Base-by-base conservation (phyloP, 2,329 filamentous ascomycete genomes). In the Catunica adiposa region DNA sequence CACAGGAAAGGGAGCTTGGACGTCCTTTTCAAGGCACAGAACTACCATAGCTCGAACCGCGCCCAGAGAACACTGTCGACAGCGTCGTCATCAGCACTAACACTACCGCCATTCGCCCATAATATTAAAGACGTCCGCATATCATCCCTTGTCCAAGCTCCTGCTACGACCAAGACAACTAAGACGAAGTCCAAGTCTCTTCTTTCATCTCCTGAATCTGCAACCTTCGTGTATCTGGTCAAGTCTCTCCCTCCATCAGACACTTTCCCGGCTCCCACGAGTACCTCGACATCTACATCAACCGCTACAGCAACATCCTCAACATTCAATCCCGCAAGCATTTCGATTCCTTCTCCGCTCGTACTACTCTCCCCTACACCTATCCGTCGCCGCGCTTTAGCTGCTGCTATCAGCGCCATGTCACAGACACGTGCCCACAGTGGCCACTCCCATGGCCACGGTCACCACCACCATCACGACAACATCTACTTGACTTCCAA, bases 401-500 rank as follows among this genome's bases (percentile, higher is more conserved):
- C 53, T 44, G 54, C 57, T 20, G 23, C 48, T 44, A 53, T 57
- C 34, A 53, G 38, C 46, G 44, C 53, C 40, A 40, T 38, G 29
- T 53, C 51, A 11, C 54, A 56, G 31, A 55, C 53, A 29, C 53
- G 54, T 38, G 25, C 48, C 14, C 54, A 56, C 17, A 46, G 57
- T 37, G 57, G 53, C 50, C 53, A 56, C 37, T 55, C 53, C 3
- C 56, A 57, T 25, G 60, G 61, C 57, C 62, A 64, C 62, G 71
- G 73, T 59, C 81, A 85, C 63, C 81, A 86, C 66, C 85, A 90
- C 67, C 88, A 95, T 69, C 84, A 86, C 62, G 92, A 98, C 69
- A 89, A 92, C 52, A 88, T 88, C 61, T 94, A 95, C 63, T 83
- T 89, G 63, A 96, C 96, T 65, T 98, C 92, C 54, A 77, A 88